phyloP scores from a whole-genome alignment of 768 basidiomycete species.

The Antrodiella citrinella region DNA sequence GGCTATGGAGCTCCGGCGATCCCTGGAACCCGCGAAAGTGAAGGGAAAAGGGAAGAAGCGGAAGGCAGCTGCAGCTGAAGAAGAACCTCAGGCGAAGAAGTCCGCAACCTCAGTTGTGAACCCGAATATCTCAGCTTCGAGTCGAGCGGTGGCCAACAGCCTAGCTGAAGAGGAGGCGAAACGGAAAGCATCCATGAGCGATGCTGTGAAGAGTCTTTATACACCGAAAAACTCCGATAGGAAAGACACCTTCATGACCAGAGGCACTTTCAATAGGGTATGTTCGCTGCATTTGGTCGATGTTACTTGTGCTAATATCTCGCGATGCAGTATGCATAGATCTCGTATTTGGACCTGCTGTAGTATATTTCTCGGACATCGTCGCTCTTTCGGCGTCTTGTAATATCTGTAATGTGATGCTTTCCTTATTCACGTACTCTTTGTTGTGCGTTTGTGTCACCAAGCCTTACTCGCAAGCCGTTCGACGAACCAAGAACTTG shows the following conservation, averaged over 20 bases:
- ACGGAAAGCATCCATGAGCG: slow-evolving; percentile 78
- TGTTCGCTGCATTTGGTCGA: no score
- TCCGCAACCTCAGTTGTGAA: slow-evolving; percentile 44
- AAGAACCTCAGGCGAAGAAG: slow-evolving; percentile 29
- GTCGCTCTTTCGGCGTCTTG: neutral
- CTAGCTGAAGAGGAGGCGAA: slow-evolving; percentile 78
- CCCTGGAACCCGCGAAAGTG: slow-evolving; percentile 45
- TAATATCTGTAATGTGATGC: neutral
- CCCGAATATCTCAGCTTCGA: slow-evolving; percentile 46
- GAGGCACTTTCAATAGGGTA: slow-evolving; percentile 87
- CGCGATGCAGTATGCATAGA: neutral
- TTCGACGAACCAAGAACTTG: no score
- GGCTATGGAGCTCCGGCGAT: slow-evolving; percentile 49
- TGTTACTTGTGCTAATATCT: neutral
- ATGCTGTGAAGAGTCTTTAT: slow-evolving; percentile 80
- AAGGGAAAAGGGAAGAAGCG: slow-evolving; percentile 59
- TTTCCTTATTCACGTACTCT: neutral
- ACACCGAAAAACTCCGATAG: slow-evolving; percentile 28
- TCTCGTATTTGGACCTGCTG: neutral
- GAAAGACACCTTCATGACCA: slow-evolving; percentile 89
- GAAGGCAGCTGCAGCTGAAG: slow-evolving; percentile 19
- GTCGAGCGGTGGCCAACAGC: slow-evolving; percentile 60
- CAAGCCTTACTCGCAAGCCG: no score
- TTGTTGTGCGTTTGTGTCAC: no score
- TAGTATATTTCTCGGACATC: neutral